These are phyloP conservation scores for Wickerhamomyces strasburgensis DNA, from an alignment of 805 yeast species.

Conservation along the genomic window DNA sequence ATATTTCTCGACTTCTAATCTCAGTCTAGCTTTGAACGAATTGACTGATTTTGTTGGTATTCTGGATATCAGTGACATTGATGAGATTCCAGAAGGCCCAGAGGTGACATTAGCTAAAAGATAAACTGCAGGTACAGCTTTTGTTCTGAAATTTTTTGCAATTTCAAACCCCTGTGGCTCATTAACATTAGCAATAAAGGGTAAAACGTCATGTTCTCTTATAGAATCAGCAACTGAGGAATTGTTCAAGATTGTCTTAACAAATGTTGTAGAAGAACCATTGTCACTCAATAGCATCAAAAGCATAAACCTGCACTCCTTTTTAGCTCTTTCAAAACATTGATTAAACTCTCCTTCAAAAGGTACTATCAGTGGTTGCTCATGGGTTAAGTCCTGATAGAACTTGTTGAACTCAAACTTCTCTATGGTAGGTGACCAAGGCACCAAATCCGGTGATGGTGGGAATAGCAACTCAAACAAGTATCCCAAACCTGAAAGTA, in stretches of 20 bases:
- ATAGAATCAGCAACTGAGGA: slow-evolving; percentile 36
- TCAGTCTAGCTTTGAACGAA: slow-evolving; percentile 32
- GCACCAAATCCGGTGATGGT: slow-evolving; percentile 28
- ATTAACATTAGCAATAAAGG: slow-evolving; percentile 61
- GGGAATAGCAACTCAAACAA: slow-evolving; percentile 34
- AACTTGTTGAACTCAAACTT: slow-evolving; percentile 12
- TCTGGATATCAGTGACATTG: slow-evolving; percentile 31
- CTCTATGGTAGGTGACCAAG: slow-evolving; percentile 24
- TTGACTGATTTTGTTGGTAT: slow-evolving; percentile 27
- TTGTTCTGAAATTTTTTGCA: slow-evolving; percentile 48
- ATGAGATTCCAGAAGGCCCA: slow-evolving; percentile 29
- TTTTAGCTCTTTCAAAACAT: slow-evolving; percentile 15
- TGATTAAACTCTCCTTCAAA: slow-evolving; percentile 20
- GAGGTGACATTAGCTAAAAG: slow-evolving; percentile 54
- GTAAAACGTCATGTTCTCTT: slow-evolving; percentile 39
- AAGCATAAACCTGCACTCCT: slow-evolving; percentile 19
- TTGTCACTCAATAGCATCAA: slow-evolving; percentile 17
- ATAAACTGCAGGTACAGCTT: slow-evolving; percentile 50
- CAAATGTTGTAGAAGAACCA: slow-evolving; percentile 32
- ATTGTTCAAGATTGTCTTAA: slow-evolving; percentile 43
- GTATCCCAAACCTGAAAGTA: slow-evolving; percentile 36
- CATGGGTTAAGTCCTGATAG: slow-evolving; percentile 14
- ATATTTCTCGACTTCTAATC: slow-evolving; percentile 45
- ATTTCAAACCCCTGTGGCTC: slow-evolving; percentile 65
- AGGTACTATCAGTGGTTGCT: slow-evolving; percentile 2